These are phyloP conservation scores for Aspergillus kassunensis DNA, from an alignment of 495 filamentous ascomycete species.

Conservation along the genomic window DNA sequence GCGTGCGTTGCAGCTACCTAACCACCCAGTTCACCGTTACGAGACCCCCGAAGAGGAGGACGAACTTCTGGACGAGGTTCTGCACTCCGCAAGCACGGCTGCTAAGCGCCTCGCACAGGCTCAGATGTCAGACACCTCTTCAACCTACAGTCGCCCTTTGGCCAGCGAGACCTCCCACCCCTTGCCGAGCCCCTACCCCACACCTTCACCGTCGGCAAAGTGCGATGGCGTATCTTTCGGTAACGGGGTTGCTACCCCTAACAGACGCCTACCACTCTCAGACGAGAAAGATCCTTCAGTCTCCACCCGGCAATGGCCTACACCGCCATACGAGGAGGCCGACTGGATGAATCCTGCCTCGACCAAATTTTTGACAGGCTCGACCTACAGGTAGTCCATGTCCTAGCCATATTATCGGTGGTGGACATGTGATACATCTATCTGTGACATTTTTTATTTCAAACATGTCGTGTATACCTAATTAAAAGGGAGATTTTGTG, in stretches of 20 bases:
- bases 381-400: conserved; percentile 43
- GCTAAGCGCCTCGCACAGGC: conserved; percentile 49
- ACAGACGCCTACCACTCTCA: conserved; percentile 51
- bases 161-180: conserved; percentile 50
- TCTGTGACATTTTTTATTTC: conserved; percentile 14
- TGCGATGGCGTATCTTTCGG: conserved; percentile 66
- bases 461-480: conserved; percentile 18
- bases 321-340: conserved; percentile 87
- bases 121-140: conserved; percentile 40
- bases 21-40: conserved; percentile 70
- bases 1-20: conserved; percentile 71
- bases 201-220: conserved; percentile 84
- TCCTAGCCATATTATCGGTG: neutral
- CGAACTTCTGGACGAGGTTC: conserved; percentile 84
- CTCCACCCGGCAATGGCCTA: conserved; percentile 76
- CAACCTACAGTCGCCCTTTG: conserved; percentile 42
- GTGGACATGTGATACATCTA: conserved; percentile 2
- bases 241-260: conserved; percentile 47
- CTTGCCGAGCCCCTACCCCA: conserved; percentile 81
- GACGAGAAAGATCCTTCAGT: conserved; percentile 55
- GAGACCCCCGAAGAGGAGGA: conserved; percentile 97
- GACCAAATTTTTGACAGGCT: conserved; percentile 65
- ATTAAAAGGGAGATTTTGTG: conserved; percentile 25
- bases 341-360: conserved; percentile 83
- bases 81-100: conserved; percentile 57